Evolutionary conservation across 305 asterid genomes (phyloP).

Genomic region (Stenogyne calaminthoides): DNA sequence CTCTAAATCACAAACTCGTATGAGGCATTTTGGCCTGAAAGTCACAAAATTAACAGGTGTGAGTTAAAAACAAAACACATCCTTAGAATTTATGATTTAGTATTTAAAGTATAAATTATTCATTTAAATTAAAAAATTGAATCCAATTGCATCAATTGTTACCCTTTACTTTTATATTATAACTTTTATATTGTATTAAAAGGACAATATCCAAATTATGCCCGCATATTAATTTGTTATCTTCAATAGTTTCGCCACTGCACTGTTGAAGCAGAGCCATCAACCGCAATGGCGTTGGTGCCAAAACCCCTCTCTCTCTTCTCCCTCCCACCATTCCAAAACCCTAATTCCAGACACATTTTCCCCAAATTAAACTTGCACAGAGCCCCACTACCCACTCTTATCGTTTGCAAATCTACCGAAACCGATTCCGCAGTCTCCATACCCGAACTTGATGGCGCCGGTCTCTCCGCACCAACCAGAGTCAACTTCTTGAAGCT

Average conservation of each 20-base stretch:
- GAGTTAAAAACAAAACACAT: too few species aligned
- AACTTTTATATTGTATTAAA: too few species aligned
- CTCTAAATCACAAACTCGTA: too few species aligned
- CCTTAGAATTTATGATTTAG: too few species aligned
- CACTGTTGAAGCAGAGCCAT: not conserved
- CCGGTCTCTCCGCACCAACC: conserved; percentile 82
- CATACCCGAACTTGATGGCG: conserved; percentile 56
- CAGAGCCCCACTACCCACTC: conserved; percentile 31
- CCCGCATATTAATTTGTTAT: too few species aligned
- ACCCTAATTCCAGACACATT: conserved; percentile 26
- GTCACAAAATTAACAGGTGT: too few species aligned
- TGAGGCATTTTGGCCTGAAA: too few species aligned
- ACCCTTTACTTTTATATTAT: too few species aligned
- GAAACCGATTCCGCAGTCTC: conserved; percentile 34
- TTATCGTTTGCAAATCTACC: conserved; percentile 53
- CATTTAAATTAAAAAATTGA: too few species aligned
- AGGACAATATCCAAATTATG: too few species aligned
- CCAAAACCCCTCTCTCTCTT: conserved; percentile 56
- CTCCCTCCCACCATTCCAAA: conserved; percentile 34
- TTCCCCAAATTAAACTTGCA: conserved; percentile 32
- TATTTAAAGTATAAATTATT: too few species aligned
- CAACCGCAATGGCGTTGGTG: conserved; percentile 59
- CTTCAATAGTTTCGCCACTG: not conserved
- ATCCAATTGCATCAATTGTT: too few species aligned
- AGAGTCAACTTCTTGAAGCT: conserved; percentile 61